Conservation (phyloP, 2,329 filamentous ascomycete genomes). For the Zymoseptoria pseudotritici region DNA sequence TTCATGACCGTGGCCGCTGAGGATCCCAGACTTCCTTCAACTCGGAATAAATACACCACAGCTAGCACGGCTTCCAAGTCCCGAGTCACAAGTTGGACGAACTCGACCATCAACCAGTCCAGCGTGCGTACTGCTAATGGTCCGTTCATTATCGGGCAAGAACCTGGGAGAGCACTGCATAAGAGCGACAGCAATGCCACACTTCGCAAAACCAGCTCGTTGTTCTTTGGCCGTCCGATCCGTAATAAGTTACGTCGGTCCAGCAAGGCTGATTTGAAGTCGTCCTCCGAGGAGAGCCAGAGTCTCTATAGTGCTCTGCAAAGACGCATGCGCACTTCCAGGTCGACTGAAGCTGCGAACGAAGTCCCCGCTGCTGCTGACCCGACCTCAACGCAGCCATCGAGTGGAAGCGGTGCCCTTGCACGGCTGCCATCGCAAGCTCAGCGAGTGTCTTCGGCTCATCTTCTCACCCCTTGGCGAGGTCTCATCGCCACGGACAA, state of each 20-base stretch:
- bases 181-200: slow-evolving; percentile 13
- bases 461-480: slow-evolving; percentile 9
- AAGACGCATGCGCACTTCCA: slow-evolving; percentile 39
- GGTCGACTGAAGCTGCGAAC: slow-evolving; percentile 8
- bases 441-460: slow-evolving; percentile 3
- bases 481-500: slow-evolving; percentile 2
- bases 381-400: neutral
- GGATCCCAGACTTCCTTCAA: neutral
- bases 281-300: slow-evolving; percentile 45
- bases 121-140: slow-evolving; percentile 36
- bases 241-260: slow-evolving; percentile 21
- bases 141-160: slow-evolving; percentile 2
- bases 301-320: slow-evolving; percentile 56
- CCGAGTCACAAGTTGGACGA: slow-evolving; percentile 66
- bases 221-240: slow-evolving; percentile 24
- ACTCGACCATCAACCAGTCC: slow-evolving; percentile 51
- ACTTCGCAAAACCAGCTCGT: slow-evolving; percentile 23
- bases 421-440: neutral
- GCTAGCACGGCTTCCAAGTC: slow-evolving; percentile 51
- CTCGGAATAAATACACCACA: neutral
- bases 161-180: slow-evolving; percentile 2
- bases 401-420: neutral
- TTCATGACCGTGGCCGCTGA: slow-evolving; percentile 12
- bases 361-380: neutral
- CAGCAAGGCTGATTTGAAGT: slow-evolving; percentile 23